Conservation (phyloP, 805 yeast species). For the Nematodospora valgi region DNA sequence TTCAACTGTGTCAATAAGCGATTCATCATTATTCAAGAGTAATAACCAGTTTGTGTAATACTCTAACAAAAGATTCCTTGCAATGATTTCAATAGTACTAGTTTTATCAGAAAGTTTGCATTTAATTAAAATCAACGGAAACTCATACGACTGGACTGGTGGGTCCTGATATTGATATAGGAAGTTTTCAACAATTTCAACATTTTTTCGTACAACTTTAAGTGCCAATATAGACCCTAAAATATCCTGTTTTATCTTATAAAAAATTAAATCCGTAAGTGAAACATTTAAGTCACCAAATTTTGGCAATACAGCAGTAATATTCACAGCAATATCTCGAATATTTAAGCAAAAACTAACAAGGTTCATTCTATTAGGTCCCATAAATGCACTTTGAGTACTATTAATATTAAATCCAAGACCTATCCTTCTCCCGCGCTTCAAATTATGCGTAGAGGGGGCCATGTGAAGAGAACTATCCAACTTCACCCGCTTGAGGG, state of each 20-base stretch:
- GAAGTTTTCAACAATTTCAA: constrained; percentile 11
- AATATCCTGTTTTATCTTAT: constrained; percentile 16
- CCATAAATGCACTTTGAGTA: neutral
- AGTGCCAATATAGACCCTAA: constrained; percentile 22
- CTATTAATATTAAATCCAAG: neutral
- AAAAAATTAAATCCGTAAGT: constrained; percentile 15
- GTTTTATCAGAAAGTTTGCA: constrained; percentile 23
- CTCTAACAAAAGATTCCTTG: constrained; percentile 48
- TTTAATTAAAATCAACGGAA: constrained; percentile 23
- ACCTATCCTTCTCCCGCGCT: constrained; percentile 2
- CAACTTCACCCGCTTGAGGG: neutral
- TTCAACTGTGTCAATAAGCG: constrained; percentile 10
- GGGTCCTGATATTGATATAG: constrained; percentile 19
- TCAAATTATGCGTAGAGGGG: constrained; percentile 1
- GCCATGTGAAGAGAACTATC: constrained; percentile 4
- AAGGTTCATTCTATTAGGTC: constrained; percentile 29
- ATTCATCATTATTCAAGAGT: constrained; percentile 23
- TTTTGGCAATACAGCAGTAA: constrained; percentile 15
- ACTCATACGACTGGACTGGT: constrained; percentile 5
- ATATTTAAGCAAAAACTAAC: constrained; percentile 31
- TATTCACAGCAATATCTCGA: constrained; percentile 15
- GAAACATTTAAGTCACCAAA: constrained; percentile 25
- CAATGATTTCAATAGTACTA: constrained; percentile 36
- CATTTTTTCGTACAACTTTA: constrained; percentile 13
- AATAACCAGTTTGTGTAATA: constrained; percentile 61